Conservation (phyloP, 306 rosid genomes). For the Datisca glomerata region DNA sequence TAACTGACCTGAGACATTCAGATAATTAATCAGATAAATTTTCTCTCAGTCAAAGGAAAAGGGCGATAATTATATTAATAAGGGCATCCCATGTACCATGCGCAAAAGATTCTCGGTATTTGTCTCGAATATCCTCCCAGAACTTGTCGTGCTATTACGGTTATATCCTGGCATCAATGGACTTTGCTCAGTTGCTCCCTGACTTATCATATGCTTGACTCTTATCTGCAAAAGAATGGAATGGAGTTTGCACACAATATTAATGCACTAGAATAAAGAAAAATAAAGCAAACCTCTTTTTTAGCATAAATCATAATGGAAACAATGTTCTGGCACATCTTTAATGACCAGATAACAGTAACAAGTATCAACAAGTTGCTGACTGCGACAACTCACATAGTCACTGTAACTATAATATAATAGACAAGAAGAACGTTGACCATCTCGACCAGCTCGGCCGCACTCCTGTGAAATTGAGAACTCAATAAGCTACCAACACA, state of each 20-base stretch:
- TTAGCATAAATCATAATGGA: too few species aligned
- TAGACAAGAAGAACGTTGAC: conserved; percentile 82
- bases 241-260: conserved; percentile 11
- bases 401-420: conserved; percentile 86
- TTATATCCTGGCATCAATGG: conserved; percentile 43
- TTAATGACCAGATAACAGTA: conserved; percentile 1
- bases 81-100: conserved; percentile 78
- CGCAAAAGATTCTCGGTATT: conserved; percentile 81
- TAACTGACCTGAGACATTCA: conserved; percentile 72
- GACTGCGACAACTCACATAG: conserved; percentile 44
- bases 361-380: not conserved
- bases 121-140: conserved; percentile 78
- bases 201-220: conserved; percentile 80
- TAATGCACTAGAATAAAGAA: too few species aligned
- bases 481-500: conserved; percentile 17
- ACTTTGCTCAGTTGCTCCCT: conserved; percentile 64
- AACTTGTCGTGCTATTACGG: conserved; percentile 41
- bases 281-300: conserved; percentile 5
- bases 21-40: conserved; percentile 7
- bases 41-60: too few species aligned
- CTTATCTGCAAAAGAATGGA: conserved; percentile 49
- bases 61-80: too few species aligned
- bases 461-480: conserved; percentile 58
- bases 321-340: too few species aligned
- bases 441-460: conserved; percentile 99